These are phyloP conservation scores for Suhomyces bribrorum DNA, from an alignment of 1,139 yeast species.

Conservation along the genomic window DNA sequence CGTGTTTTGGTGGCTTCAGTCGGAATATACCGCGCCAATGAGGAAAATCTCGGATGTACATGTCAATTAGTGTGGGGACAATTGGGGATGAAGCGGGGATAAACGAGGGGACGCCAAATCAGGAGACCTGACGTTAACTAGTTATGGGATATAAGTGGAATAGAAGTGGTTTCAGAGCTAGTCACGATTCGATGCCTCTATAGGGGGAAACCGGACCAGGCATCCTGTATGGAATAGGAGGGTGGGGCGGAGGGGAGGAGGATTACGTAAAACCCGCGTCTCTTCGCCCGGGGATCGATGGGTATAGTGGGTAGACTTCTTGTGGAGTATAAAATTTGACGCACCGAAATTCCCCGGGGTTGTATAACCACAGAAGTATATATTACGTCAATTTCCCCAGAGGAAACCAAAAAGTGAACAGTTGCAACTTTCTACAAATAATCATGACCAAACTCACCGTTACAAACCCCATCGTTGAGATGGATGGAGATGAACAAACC, in stretches of 20 bases:
- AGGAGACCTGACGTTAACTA: not conserved
- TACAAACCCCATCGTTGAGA: constrained; percentile 71
- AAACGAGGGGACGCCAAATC: not conserved
- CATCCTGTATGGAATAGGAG: no score
- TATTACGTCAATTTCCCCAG: not conserved
- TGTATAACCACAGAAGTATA: not conserved
- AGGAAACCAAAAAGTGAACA: not conserved
- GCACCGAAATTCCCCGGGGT: constrained; percentile 7
- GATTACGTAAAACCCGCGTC: no score
- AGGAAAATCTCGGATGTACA: not conserved
- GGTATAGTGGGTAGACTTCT: no score
- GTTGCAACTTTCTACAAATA: not conserved
- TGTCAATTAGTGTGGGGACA: not conserved
- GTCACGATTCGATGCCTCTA: no score
- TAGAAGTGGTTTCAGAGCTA: no score
- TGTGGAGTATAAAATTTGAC: no score
- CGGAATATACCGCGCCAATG: not conserved
- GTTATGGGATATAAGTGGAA: not conserved
- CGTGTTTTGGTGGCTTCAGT: not conserved
- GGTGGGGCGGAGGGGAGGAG: no score
- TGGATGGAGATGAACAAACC: constrained; percentile 89
- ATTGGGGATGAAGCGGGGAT: not conserved
- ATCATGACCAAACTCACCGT: constrained; percentile 58
- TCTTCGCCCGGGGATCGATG: no score
- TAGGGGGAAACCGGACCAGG: no score